These are phyloP conservation scores for Tetrahymena thermophila DNA, from an alignment of 73 alveolate species.

Conservation along the genomic window DNA sequence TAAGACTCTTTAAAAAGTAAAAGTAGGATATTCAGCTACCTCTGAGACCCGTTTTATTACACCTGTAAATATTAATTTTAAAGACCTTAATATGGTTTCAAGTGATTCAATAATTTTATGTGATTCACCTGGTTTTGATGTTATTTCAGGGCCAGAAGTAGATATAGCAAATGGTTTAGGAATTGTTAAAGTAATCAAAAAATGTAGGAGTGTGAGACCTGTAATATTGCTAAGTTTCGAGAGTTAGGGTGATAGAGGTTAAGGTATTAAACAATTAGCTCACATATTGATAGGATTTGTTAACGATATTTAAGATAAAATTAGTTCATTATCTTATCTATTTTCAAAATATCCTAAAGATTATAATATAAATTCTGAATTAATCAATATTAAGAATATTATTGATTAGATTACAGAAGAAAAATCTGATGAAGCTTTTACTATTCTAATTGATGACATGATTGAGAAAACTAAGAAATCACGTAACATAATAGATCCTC, in stretches of 20 bases:
- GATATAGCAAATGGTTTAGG: neutral
- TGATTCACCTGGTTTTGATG: neutral
- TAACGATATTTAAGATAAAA: neutral
- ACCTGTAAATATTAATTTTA: neutral
- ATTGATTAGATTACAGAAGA: neutral
- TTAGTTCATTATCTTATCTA: neutral
- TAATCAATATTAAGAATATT: neutral
- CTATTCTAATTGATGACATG: neutral
- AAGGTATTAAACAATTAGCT: neutral
- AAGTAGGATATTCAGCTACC: neutral
- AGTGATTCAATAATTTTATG: neutral
- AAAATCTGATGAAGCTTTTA: neutral
- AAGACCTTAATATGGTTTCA: neutral
- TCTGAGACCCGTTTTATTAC: neutral
- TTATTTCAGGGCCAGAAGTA: neutral
- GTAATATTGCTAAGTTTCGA: neutral
- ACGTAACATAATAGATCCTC: no score
- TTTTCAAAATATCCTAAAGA: neutral
- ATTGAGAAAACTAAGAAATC: neutral
- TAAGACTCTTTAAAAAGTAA: neutral
- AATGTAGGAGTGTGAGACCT: neutral
- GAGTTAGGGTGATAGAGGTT: neutral
- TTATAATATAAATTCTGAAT: neutral
- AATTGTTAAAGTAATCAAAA: neutral
- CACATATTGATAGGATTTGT: neutral